A percentile compares a stretch with the other conserved stretches of the same genome.
Evolutionary conservation across 805 yeast genomes (phyloP).

Genomic region (Kuraishia molischiana): DNA sequence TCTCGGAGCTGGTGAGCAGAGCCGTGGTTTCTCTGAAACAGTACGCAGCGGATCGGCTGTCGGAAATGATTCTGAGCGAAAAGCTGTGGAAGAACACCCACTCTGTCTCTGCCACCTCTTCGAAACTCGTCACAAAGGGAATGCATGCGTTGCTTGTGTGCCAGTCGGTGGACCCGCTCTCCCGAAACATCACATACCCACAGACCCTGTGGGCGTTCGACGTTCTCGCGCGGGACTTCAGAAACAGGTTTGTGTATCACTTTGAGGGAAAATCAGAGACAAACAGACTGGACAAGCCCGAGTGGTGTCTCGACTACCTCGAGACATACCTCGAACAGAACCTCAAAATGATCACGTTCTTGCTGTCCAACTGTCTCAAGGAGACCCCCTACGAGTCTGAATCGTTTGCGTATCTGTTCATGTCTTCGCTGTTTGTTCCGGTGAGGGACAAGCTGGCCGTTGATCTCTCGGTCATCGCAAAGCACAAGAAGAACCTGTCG

Average conservation of each 20-base stretch:
- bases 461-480: constrained; percentile 14
- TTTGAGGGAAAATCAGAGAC: constrained; percentile 50
- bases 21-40: constrained; percentile 12
- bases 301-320: constrained; percentile 52
- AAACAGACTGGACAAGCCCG: constrained; percentile 58
- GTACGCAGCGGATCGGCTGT: constrained; percentile 5
- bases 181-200: constrained; percentile 26
- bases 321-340: constrained; percentile 27
- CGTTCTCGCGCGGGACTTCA: constrained; percentile 33
- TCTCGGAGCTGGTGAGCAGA: neutral
- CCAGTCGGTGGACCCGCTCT: constrained; percentile 21
- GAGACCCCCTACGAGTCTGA: constrained; percentile 8
- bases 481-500: constrained; percentile 37
- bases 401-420: constrained; percentile 24
- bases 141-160: constrained; percentile 14
- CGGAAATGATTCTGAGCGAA: neutral
- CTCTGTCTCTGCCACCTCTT: constrained; percentile 2
- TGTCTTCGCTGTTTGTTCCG: constrained; percentile 37
- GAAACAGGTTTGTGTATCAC: constrained; percentile 46
- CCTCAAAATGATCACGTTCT: constrained; percentile 16
- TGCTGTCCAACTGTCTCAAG: constrained; percentile 19
- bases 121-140: constrained; percentile 3
- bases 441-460: constrained; percentile 31
- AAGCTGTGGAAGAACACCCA: neutral
- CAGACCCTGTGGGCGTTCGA: constrained; percentile 41